Conservation (phyloP, 805 yeast species). For the Saccharomycopsis oosterbeekiorum region DNA sequence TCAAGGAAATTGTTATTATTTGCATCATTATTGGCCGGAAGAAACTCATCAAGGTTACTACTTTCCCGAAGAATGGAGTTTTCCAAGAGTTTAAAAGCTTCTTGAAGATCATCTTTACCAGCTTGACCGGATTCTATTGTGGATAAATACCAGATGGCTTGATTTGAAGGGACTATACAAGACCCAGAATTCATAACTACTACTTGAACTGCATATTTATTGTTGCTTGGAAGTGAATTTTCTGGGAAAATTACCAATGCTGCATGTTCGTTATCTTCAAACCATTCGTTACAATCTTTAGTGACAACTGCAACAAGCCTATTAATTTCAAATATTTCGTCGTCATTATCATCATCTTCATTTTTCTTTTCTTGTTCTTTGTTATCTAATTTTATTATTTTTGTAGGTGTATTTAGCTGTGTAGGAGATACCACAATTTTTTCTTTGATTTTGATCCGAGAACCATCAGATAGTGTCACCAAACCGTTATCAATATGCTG, state of each 20-base stretch:
- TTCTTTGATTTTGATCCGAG: conserved; percentile 65
- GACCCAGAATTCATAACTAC: conserved; percentile 80
- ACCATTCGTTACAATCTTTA: conserved; percentile 87
- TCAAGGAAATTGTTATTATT: conserved; percentile 57
- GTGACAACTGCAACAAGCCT: conserved; percentile 76
- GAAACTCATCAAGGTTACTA: conserved; percentile 21
- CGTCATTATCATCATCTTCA: conserved; percentile 33
- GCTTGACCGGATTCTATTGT: conserved; percentile 60
- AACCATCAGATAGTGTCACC: conserved; percentile 69
- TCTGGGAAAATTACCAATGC: conserved; percentile 93
- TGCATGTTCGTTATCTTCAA: conserved; percentile 71
- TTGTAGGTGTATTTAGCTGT: conserved; percentile 25
- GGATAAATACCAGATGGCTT: conserved; percentile 83
- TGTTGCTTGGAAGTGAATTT: conserved; percentile 54
- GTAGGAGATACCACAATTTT: conserved; percentile 71
- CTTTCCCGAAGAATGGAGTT: conserved; percentile 73
- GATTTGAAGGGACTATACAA: conserved; percentile 80
- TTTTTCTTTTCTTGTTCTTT: background rate
- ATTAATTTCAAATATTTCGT: conserved; percentile 47
- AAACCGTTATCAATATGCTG: conserved; percentile 53
- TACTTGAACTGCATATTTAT: conserved; percentile 72
- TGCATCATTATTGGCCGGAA: conserved; percentile 24
- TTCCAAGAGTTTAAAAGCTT: conserved; percentile 75
- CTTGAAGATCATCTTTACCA: conserved; percentile 69
- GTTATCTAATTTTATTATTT: background rate